A percentile compares a stretch with the other conserved stretches of the same genome.
Evolutionary conservation across 371 early-diverging fungal genomes (phyloP).

Genomic region (Entomophthora muscae): DNA sequence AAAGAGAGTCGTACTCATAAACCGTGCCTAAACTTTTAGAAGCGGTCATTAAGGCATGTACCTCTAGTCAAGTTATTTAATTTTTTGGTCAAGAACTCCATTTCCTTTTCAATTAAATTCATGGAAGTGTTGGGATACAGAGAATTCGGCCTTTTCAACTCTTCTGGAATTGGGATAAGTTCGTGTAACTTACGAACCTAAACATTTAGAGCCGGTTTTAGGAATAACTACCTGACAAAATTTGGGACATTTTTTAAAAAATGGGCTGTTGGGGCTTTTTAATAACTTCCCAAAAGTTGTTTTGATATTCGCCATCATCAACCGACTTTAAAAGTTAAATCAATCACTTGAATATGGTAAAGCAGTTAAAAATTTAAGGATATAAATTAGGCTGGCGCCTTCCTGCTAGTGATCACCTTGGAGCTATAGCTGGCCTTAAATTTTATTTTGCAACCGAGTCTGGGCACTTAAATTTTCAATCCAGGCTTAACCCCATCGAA

Average conservation of each 20-base stretch:
- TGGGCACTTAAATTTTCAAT: too few species aligned
- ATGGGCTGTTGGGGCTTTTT: background rate
- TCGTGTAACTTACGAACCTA: background rate
- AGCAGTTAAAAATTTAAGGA: too few species aligned
- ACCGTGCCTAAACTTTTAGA: constrained; percentile 1
- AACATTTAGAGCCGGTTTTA: too few species aligned
- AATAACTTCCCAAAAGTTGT: background rate
- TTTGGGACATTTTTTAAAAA: background rate
- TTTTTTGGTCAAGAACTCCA: background rate
- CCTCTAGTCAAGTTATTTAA: constrained; percentile 1
- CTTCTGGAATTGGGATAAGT: background rate
- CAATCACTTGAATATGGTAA: too few species aligned
- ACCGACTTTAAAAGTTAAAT: background rate
- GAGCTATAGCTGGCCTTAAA: too few species aligned
- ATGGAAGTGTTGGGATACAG: constrained; percentile 3
- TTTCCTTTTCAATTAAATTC: constrained; percentile 1
- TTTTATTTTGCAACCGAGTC: too few species aligned
- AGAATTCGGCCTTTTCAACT: background rate
- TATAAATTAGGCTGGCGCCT: too few species aligned
- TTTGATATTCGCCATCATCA: background rate
- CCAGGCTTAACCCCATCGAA: too few species aligned
- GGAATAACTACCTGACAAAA: background rate
- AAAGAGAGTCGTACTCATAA: constrained; percentile 2
- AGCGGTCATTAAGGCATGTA: background rate
- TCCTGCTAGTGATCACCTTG: too few species aligned